These are phyloP conservation scores for Beauveria caledonica DNA, from an alignment of 2,329 filamentous ascomycete genomes.

Conservation along the genomic window DNA sequence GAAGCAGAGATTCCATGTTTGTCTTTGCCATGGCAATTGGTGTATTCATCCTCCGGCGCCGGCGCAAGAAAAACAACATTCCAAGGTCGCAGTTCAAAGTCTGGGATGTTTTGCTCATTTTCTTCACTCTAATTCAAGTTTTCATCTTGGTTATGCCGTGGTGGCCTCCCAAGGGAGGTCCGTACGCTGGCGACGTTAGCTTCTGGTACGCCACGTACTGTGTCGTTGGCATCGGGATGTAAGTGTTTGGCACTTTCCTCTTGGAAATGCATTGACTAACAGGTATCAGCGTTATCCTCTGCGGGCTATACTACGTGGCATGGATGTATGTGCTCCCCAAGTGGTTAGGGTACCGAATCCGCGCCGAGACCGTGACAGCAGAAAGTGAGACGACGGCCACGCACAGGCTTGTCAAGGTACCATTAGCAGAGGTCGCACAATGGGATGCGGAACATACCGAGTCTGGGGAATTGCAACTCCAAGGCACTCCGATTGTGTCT, in stretches of 20 bases:
- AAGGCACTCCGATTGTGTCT: not conserved
- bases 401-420: conserved; percentile 46
- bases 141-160: conserved; percentile 63
- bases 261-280: not conserved
- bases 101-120: conserved; percentile 50
- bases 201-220: conserved; percentile 70
- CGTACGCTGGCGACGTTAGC: conserved; percentile 54
- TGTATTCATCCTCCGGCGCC: conserved; percentile 47
- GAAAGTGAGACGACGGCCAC: conserved; percentile 35
- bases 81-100: conserved; percentile 44
- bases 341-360: conserved; percentile 43
- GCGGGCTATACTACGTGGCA: conserved; percentile 47
- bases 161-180: conserved; percentile 56
- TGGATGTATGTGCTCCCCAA: conserved; percentile 52
- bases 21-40: conserved; percentile 47
- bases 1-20: conserved; percentile 40
- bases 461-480: conserved; percentile 21
- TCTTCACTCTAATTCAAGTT: conserved; percentile 50
- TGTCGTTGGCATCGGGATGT: conserved; percentile 56
- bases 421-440: conserved; percentile 36
- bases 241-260: conserved; percentile 24
- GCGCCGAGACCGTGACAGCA: conserved; percentile 44
- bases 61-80: conserved; percentile 42
- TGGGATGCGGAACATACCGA: conserved; percentile 56
- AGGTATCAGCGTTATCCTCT: conserved; percentile 36